Conservation (phyloP, 2,329 filamentous ascomycete species). For the Colletotrichum filicis region DNA sequence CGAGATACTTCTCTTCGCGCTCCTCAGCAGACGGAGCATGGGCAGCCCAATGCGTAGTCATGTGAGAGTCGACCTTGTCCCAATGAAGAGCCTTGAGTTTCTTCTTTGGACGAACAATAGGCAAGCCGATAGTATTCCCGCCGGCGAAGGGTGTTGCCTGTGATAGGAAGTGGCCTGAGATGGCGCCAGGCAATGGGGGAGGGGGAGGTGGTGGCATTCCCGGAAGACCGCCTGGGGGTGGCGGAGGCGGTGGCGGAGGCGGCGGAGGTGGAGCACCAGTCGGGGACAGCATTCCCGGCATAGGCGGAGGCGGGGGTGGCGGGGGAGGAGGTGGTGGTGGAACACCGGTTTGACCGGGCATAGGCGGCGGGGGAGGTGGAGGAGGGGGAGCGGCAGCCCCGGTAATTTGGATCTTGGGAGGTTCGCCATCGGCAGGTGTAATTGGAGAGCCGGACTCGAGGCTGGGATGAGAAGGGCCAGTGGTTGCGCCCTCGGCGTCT, state of each 20-base stretch:
- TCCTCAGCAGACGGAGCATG: conserved; percentile 88
- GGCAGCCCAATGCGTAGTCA: conserved; percentile 92
- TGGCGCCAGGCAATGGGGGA: conserved; percentile 66
- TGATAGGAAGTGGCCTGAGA: conserved; percentile 81
- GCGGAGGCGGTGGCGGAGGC: conserved; percentile 57
- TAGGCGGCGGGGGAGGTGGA: conserved; percentile 48
- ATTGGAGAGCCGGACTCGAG: conserved; percentile 77
- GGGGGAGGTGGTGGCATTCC: conserved; percentile 61
- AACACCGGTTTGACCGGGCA: conserved; percentile 44
- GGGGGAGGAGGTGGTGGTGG: conserved; percentile 57
- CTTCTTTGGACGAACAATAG: conserved; percentile 93
- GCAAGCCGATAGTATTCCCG: conserved; percentile 72
- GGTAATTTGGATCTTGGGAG: conserved; percentile 70
- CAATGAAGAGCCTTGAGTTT: conserved; percentile 99
- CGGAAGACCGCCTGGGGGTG: conserved; percentile 58
- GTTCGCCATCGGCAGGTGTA: conserved; percentile 70
- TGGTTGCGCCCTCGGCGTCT: conserved; percentile 75
- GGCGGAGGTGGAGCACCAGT: conserved; percentile 58
- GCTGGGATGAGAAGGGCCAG: conserved; percentile 80
- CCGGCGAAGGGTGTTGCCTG: conserved; percentile 65
- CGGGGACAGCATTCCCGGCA: conserved; percentile 53
- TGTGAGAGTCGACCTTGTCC: conserved; percentile 96
- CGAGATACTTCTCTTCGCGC: conserved; percentile 94
- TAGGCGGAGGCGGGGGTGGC: conserved; percentile 57
- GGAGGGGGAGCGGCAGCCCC: conserved; percentile 49